phyloP scores from a whole-genome alignment of 2,329 filamentous ascomycete species.

The Botrytis aclada region DNA sequence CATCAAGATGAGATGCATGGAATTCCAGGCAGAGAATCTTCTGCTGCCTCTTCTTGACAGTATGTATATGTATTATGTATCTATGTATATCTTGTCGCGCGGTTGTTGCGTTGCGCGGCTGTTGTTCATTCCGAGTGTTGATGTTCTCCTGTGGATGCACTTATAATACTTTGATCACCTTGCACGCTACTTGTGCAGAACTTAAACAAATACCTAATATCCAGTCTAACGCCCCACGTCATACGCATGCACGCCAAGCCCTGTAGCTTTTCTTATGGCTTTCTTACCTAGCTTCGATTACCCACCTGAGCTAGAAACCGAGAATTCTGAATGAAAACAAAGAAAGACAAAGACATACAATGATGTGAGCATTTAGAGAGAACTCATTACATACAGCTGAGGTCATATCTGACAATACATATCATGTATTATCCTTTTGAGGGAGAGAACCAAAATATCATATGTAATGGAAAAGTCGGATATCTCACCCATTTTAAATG shows the following conservation, averaged over 20 bases:
- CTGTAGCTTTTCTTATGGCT: not conserved
- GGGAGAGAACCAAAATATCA: not conserved
- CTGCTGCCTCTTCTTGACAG: not conserved
- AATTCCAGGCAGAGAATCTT: not conserved
- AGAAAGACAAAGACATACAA: not conserved
- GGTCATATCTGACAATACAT: no score
- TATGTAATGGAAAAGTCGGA: not conserved
- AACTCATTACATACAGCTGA: not conserved
- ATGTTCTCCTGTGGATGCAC: not conserved
- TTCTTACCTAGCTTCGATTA: not conserved
- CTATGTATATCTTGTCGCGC: not conserved
- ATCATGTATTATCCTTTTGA: not conserved
- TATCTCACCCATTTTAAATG: slow-evolving; percentile 3
- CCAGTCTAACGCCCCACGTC: not conserved
- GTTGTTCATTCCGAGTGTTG: not conserved
- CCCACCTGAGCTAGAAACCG: not conserved
- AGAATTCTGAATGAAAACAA: not conserved
- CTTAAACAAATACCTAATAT: not conserved
- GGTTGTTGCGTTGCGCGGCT: not conserved
- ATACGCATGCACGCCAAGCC: not conserved
- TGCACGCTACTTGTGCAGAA: no score
- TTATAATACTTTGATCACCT: not conserved
- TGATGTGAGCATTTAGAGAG: not conserved
- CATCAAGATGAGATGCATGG: not conserved
- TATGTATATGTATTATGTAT: no score